A percentile compares a stretch with the other conserved stretches of the same genome.
phyloP scores from a whole-genome alignment of 2,329 filamentous ascomycete genomes.

The Diaporthe sp. region DNA sequence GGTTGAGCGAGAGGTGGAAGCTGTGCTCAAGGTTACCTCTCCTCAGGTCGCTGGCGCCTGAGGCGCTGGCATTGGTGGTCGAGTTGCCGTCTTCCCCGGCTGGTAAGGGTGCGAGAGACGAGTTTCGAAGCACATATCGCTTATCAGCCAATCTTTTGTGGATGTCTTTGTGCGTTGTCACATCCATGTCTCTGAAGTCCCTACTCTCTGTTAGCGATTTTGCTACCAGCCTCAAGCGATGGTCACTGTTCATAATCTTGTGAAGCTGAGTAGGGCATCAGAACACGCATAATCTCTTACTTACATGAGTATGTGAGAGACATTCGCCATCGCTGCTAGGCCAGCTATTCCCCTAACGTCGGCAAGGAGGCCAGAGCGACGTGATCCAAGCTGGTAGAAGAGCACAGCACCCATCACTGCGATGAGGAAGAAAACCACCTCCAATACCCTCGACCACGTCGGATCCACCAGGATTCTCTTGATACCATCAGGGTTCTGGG shows the following conservation, averaged over 20 bases:
- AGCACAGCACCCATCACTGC: slow-evolving; percentile 67
- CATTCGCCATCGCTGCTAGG: slow-evolving; percentile 79
- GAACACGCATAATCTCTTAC: neutral
- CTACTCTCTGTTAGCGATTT: neutral
- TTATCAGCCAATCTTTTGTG: slow-evolving; percentile 73
- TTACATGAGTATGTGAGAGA: slow-evolving; percentile 54
- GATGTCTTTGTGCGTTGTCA: slow-evolving; percentile 73
- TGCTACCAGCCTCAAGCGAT: neutral
- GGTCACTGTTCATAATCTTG: neutral
- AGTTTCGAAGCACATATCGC: slow-evolving; percentile 77
- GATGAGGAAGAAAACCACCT: slow-evolving; percentile 64
- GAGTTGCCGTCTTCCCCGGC: slow-evolving; percentile 50
- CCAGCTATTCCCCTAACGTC: slow-evolving; percentile 80
- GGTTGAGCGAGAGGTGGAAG: slow-evolving; percentile 64
- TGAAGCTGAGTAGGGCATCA: neutral
- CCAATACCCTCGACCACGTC: slow-evolving; percentile 71
- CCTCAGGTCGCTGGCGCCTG: neutral
- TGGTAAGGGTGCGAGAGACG: slow-evolving; percentile 72
- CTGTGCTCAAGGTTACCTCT: slow-evolving; percentile 48
- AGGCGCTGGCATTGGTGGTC: neutral
- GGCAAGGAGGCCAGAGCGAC: slow-evolving; percentile 73
- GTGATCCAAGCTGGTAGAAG: slow-evolving; percentile 68
- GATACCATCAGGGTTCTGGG: slow-evolving; percentile 49
- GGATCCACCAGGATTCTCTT: slow-evolving; percentile 68
- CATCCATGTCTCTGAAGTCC: slow-evolving; percentile 79